These are phyloP conservation scores for Astrothelium subdiscretum DNA, from an alignment of 495 filamentous ascomycete species.

Conservation along the genomic window DNA sequence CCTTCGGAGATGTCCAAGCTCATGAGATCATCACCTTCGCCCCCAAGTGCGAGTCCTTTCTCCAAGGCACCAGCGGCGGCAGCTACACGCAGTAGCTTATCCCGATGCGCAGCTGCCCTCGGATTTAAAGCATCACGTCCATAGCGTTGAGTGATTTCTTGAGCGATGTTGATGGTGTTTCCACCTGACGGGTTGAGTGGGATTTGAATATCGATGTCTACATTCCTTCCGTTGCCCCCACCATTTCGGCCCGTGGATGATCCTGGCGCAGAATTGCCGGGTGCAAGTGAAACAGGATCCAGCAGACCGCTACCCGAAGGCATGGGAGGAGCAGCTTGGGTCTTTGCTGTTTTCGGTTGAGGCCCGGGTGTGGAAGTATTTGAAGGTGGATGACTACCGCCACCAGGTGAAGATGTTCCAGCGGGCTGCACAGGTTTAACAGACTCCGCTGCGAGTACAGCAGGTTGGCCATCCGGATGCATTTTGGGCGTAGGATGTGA, in stretches of 20 bases:
- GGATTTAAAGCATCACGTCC: slow-evolving; percentile 91
- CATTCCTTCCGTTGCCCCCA: slow-evolving; percentile 41
- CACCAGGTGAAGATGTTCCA: not conserved
- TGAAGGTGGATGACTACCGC: slow-evolving; percentile 17
- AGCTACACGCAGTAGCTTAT: slow-evolving; percentile 68
- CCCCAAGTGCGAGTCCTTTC: slow-evolving; percentile 31
- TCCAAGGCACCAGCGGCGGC: slow-evolving; percentile 75
- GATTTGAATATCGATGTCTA: slow-evolving; percentile 76
- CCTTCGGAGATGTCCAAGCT: slow-evolving; percentile 27
- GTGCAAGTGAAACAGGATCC: not conserved
- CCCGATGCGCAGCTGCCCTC: slow-evolving; percentile 71
- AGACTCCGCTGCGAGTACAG: not conserved
- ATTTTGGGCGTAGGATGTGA: not conserved
- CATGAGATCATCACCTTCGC: slow-evolving; percentile 51
- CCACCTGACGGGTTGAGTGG: slow-evolving; percentile 68
- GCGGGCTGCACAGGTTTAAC: slow-evolving; percentile 4
- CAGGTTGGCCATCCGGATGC: not conserved
- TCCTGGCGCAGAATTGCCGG: not conserved
- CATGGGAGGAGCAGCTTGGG: slow-evolving; percentile 43
- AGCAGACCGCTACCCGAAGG: slow-evolving; percentile 59
- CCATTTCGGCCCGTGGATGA: not conserved
- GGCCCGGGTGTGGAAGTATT: slow-evolving; percentile 38
- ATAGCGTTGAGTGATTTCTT: slow-evolving; percentile 83
- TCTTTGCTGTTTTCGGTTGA: slow-evolving; percentile 46
- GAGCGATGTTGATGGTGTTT: slow-evolving; percentile 90